These are phyloP conservation scores for Boletus smithii DNA, from an alignment of 1,284 basidiomycete species.

Conservation along the genomic window DNA sequence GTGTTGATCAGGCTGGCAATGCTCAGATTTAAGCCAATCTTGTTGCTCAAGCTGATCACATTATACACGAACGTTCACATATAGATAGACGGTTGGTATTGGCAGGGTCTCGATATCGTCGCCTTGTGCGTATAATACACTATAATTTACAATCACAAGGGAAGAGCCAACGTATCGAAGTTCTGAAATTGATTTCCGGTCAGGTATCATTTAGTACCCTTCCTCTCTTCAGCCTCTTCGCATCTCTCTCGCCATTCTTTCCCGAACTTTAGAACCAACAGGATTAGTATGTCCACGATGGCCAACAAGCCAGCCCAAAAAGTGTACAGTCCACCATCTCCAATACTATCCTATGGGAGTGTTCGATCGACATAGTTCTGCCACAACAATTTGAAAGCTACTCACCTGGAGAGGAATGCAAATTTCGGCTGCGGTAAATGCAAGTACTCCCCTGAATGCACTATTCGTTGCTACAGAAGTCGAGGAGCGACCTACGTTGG, in stretches of 20 bases:
- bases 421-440: constrained; percentile 69
- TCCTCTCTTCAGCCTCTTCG: no score
- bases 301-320: constrained; percentile 65
- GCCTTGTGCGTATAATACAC: constrained; percentile 2
- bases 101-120: not conserved
- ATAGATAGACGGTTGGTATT: not conserved
- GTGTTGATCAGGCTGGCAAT: constrained; percentile 66
- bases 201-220: constrained; percentile 17
- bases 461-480: constrained; percentile 73
- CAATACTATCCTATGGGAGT: constrained; percentile 42
- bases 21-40: constrained; percentile 33
- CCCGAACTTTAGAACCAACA: constrained; percentile 51
- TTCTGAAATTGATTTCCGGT: not conserved
- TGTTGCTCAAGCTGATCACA: not conserved
- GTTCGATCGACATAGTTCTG: not conserved
- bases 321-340: constrained; percentile 74
- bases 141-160: constrained; percentile 17
- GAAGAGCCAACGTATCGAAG: not conserved
- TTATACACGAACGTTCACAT: not conserved
- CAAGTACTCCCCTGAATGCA: constrained; percentile 62
- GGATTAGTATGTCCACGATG: constrained; percentile 47
- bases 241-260: constrained; percentile 41
- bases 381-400: not conserved
- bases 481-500: constrained; percentile 71
- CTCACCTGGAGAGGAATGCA: constrained; percentile 64